These are phyloP conservation scores for Fusarium verrucosum DNA, from an alignment of 2,329 filamentous ascomycete genomes.

Conservation along the genomic window DNA sequence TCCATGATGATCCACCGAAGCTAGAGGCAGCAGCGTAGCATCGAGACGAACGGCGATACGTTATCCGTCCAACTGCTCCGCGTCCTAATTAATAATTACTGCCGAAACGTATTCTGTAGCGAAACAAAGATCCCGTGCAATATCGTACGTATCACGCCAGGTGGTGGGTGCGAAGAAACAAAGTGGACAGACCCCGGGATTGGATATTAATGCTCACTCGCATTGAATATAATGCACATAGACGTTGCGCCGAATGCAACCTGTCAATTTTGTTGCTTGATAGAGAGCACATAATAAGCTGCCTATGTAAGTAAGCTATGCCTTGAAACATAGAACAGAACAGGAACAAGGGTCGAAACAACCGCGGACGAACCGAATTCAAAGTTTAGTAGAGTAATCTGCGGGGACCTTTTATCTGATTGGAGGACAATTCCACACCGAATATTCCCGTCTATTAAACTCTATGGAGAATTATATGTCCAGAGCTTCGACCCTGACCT, in stretches of 20 bases:
- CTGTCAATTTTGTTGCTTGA: constrained; percentile 9
- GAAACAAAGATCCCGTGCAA: constrained; percentile 16
- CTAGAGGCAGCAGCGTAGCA: constrained; percentile 22
- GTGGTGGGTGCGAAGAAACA: not conserved
- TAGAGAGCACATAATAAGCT: too few species aligned
- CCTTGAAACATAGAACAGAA: constrained; percentile 42
- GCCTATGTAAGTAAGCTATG: too few species aligned
- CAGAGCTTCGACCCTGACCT: constrained; percentile 27
- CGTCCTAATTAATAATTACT: constrained; percentile 5
- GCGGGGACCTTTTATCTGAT: constrained; percentile 28
- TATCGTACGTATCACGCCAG: constrained; percentile 17
- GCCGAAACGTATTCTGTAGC: constrained; percentile 7
- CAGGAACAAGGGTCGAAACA: constrained; percentile 34
- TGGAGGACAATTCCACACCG: constrained; percentile 34
- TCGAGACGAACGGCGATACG: constrained; percentile 16
- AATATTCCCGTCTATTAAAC: constrained; percentile 38
- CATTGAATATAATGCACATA: not conserved
- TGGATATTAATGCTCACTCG: constrained; percentile 6
- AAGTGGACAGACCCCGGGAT: not conserved
- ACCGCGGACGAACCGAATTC: constrained; percentile 33
- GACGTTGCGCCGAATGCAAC: constrained; percentile 5
- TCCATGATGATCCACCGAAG: constrained; percentile 19
- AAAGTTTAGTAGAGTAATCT: constrained; percentile 24
- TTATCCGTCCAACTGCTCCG: constrained; percentile 21
- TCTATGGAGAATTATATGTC: constrained; percentile 41